Percentiles rank a stretch among this genome's conserved stretches.
Conservation (phyloP, 2,329 filamentous ascomycete species). For the Hypoxylon sp. region DNA sequence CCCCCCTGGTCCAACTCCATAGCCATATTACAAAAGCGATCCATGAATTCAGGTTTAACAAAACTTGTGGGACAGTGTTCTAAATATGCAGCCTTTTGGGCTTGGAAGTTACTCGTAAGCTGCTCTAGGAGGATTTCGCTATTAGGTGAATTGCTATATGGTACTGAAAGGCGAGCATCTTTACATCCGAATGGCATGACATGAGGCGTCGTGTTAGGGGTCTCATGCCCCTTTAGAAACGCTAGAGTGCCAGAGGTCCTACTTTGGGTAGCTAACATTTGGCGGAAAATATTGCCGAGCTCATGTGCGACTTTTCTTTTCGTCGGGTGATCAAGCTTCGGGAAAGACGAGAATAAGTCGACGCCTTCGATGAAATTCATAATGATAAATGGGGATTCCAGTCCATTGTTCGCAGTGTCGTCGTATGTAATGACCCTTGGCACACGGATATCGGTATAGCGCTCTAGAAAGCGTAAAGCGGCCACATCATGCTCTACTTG, state of each 20-base stretch:
- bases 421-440: constrained; percentile 33
- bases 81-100: not conserved
- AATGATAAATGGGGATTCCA: constrained; percentile 25
- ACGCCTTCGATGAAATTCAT: constrained; percentile 19
- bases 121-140: constrained; percentile 1
- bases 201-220: not conserved
- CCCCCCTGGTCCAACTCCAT: constrained; percentile 10
- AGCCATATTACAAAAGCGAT: constrained; percentile 19
- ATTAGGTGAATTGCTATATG: constrained; percentile 12
- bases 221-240: not conserved
- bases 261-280: constrained; percentile 25
- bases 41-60: not conserved
- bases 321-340: constrained; percentile 4
- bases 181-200: constrained; percentile 3
- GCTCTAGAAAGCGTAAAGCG: constrained; percentile 27
- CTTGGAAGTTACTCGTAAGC: constrained; percentile 7
- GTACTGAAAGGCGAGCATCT: not conserved
- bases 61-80: not conserved
- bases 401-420: constrained; percentile 1
- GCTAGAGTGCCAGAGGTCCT: constrained; percentile 7
- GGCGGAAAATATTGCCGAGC: constrained; percentile 20
- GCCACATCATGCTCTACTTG: constrained; percentile 34
- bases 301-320: constrained; percentile 21
- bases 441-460: constrained; percentile 32
- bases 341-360: not conserved